Percentiles rank a stretch among this genome's conserved stretches.
These are phyloP conservation scores for Hygrocybe punicea DNA, from an alignment of 768 basidiomycete genomes.

Conservation along the genomic window DNA sequence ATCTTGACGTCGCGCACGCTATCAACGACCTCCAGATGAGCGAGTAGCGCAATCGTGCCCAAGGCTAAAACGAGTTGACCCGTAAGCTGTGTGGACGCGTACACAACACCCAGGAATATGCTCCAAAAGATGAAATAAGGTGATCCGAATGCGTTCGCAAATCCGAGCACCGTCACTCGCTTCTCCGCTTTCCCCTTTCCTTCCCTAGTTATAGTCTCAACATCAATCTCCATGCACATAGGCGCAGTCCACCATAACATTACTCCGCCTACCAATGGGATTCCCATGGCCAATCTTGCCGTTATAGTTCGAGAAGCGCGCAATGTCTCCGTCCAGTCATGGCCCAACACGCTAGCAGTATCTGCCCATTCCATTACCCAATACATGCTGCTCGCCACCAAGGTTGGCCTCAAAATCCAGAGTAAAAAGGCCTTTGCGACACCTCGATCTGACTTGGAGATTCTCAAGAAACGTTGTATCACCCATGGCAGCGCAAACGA, in stretches of 20 bases:
- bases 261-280: slow-evolving; percentile 51
- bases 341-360: slow-evolving; percentile 46
- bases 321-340: slow-evolving; percentile 42
- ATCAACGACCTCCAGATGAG: slow-evolving; percentile 78
- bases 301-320: slow-evolving; percentile 56
- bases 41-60: slow-evolving; percentile 60
- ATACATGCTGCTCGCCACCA: slow-evolving; percentile 58
- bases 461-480: slow-evolving; percentile 54
- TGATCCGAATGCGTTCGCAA: slow-evolving; percentile 86
- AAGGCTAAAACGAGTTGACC: slow-evolving; percentile 77
- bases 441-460: slow-evolving; percentile 73
- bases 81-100: slow-evolving; percentile 68
- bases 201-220: slow-evolving; percentile 24
- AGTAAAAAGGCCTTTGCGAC: slow-evolving; percentile 63
- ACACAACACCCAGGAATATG: slow-evolving; percentile 58
- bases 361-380: slow-evolving; percentile 87
- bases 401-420: slow-evolving; percentile 51
- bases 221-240: slow-evolving; percentile 65
- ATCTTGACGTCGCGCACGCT: slow-evolving; percentile 68
- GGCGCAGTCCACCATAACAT: slow-evolving; percentile 71
- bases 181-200: slow-evolving; percentile 41
- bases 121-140: slow-evolving; percentile 83
- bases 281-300: slow-evolving; percentile 53
- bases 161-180: slow-evolving; percentile 61
- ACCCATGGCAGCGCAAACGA: slow-evolving; percentile 55